Conservation (phyloP, 2,329 filamentous ascomycete species). For the Chrysosporium queenslandicum region DNA sequence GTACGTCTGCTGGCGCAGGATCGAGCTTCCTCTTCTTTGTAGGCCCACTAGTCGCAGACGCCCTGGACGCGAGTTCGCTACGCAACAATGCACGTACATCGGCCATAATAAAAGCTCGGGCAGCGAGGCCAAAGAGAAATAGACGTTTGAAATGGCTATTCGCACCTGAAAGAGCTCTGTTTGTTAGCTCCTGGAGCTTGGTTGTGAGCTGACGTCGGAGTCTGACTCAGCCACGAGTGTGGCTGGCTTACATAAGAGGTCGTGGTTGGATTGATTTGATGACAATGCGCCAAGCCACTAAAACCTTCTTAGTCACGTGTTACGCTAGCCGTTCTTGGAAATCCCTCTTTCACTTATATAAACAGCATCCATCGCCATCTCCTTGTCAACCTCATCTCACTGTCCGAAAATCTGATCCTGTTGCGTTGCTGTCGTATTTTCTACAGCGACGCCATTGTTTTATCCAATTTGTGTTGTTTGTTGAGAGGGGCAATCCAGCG, state of each 20-base stretch:
- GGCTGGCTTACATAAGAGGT: background rate
- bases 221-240: background rate
- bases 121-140: too few relatives aligned
- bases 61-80: constrained; percentile 63
- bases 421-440: background rate
- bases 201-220: background rate
- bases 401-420: background rate
- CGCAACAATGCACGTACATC: constrained; percentile 72
- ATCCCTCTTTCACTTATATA: constrained; percentile 1
- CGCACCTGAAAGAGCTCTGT: too few relatives aligned
- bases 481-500: background rate
- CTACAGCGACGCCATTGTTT: background rate
- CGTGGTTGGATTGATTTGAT: background rate
- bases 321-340: background rate
- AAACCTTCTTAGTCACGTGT: background rate
- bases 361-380: constrained; percentile 8
- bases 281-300: constrained; percentile 6
- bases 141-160: background rate
- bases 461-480: background rate
- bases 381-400: background rate
- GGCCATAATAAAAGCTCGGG: constrained; percentile 46
- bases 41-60: constrained; percentile 37
- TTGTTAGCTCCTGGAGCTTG: too few relatives aligned
- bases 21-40: constrained; percentile 49
- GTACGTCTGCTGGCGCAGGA: constrained; percentile 30